Base-by-base conservation (phyloP, 257 asterid genomes). In the Gentiana straminea region DNA sequence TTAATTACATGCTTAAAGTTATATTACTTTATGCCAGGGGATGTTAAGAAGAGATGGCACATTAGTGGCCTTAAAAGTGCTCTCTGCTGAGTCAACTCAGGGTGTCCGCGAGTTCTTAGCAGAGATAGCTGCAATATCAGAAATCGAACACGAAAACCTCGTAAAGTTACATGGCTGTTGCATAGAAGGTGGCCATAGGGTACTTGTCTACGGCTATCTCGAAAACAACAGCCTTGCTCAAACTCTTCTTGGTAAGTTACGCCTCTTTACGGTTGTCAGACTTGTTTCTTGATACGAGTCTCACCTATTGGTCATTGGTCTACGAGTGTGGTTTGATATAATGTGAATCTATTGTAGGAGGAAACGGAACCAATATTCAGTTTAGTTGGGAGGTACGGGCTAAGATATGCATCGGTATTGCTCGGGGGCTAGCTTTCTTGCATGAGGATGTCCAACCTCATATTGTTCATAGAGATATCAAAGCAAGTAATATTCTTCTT, bases 191-290 rank as follows among this genome's bases (percentile, higher is more conserved):
- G 60, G 64, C 49, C 87, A 81, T 33, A 79, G 95, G 74, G 83
- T 87, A 49, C 66, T 91, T 81, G 98, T 91, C 32, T 91, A 91
- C 35, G 86, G 86, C 73, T 87, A 87, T 73, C 84, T 84, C 36
- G 95, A 87, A 77, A 83, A 91, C 43, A 83, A 83, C 57, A 91
- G 98, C 78, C 82, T 91, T 61, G 84, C 96, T 68, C 96, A 70
- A 77, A 81, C 88, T 61, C 95, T 87, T 75, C 77, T 84, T 15
- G 90, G 98, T 91, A 75, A 77, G 47, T 68, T 51, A 13, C 11
- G 35, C 12, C 13, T 38, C 11, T 5, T 38, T 44, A 36, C 52
- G 50, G 4, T 52, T 12, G 4, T 48, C 60, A 48, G 2, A 49
- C 49, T 73, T 13, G 36, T 50, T 53, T 63, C 33, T 38, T 10